phyloP scores from a whole-genome alignment of 2,329 filamentous ascomycete genomes.

The Aspergillus sp. region DNA sequence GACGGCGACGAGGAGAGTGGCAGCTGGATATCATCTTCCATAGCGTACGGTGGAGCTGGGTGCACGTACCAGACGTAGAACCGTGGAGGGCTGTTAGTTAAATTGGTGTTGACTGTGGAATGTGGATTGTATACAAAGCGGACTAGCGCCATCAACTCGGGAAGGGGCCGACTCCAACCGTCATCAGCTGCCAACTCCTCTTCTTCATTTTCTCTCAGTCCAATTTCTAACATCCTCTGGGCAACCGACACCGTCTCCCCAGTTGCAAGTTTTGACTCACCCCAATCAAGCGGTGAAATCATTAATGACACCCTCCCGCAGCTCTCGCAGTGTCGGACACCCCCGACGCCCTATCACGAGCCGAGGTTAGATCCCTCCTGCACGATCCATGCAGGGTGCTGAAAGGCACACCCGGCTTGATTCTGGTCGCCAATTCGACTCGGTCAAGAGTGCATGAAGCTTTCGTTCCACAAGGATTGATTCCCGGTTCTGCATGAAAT shows the following conservation, averaged over 20 bases:
- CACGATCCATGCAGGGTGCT: not conserved
- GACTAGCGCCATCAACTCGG: too few species aligned
- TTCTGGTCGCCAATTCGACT: not conserved
- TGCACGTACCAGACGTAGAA: not conserved
- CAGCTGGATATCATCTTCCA: constrained; percentile 4
- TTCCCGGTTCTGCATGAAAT: not conserved
- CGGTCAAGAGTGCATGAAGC: not conserved
- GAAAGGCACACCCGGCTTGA: not conserved
- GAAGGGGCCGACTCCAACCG: too few species aligned
- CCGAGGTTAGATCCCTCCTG: not conserved
- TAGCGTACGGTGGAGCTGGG: not conserved
- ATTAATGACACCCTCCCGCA: not conserved
- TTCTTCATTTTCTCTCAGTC: too few species aligned
- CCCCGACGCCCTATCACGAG: not conserved
- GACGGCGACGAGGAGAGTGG: constrained; percentile 11
- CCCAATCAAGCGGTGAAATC: not conserved
- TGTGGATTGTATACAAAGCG: not conserved
- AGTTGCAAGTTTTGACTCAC: not conserved
- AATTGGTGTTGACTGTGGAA: too few species aligned
- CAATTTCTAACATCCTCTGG: too few species aligned
- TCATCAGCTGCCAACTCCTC: too few species aligned
- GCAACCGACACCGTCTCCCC: too few species aligned
- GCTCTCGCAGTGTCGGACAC: not conserved
- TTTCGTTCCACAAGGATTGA: not conserved
- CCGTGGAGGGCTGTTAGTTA: not conserved